Conservation (phyloP, 768 basidiomycete species). For the Rhodosporidiobolus sp. region DNA sequence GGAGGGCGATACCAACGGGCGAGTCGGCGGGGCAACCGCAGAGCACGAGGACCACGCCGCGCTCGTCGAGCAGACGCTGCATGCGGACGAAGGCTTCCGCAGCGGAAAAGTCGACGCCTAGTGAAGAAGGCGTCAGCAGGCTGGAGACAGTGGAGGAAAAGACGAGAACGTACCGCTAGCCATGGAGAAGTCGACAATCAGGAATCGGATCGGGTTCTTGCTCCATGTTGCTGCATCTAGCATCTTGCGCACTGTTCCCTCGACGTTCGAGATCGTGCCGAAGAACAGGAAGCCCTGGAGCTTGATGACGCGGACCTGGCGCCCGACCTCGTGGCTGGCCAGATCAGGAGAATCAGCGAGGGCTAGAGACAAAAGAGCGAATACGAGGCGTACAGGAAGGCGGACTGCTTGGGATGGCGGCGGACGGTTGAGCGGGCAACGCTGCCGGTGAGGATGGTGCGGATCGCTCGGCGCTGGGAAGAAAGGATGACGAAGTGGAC, state of each 20-base stretch:
- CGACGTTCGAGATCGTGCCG: conserved; percentile 86
- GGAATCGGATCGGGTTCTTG: conserved; percentile 75
- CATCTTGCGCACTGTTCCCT: conserved; percentile 74
- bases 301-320: conserved; percentile 81
- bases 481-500: conserved; percentile 97
- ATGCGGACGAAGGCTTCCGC: conserved; percentile 92
- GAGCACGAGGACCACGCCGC: conserved; percentile 78
- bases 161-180: conserved; percentile 51
- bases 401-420: conserved; percentile 70
- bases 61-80: conserved; percentile 71
- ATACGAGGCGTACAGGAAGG: conserved; percentile 59
- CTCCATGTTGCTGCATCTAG: conserved; percentile 70
- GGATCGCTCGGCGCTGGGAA: conserved; percentile 77
- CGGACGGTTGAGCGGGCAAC: conserved; percentile 86
- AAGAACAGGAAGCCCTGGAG: conserved; percentile 91
- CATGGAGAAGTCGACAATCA: conserved; percentile 79
- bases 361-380: background rate
- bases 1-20: conserved; percentile 66
- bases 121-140: conserved; percentile 32
- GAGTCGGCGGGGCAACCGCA: conserved; percentile 71
- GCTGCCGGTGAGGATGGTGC: conserved; percentile 70
- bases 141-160: accelerated
- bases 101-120: conserved; percentile 88
- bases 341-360: background rate
- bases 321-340: conserved; percentile 59